These are phyloP conservation scores for Colletotrichum sp. DNA, from an alignment of 2,329 filamentous ascomycete genomes.

Conservation along the genomic window DNA sequence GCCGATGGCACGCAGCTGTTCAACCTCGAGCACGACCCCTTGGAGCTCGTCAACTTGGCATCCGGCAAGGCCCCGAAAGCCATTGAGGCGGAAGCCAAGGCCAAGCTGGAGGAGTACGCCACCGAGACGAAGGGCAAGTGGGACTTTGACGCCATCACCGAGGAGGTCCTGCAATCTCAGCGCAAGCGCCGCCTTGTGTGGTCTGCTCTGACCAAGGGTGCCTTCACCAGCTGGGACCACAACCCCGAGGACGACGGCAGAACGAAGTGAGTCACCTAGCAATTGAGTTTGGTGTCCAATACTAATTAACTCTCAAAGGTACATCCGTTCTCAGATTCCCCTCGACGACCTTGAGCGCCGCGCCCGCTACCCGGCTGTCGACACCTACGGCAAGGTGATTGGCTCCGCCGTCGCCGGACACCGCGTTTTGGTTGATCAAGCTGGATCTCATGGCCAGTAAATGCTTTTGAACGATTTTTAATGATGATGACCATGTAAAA, in stretches of 20 bases:
- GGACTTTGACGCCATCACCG: slow-evolving; percentile 81
- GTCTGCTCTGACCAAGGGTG: slow-evolving; percentile 77
- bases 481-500: slow-evolving; percentile 14
- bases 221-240: slow-evolving; percentile 85
- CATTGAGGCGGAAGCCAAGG: slow-evolving; percentile 47
- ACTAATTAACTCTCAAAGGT: slow-evolving; percentile 51
- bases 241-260: slow-evolving; percentile 75
- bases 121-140: slow-evolving; percentile 77
- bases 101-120: slow-evolving; percentile 69
- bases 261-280: slow-evolving; percentile 57
- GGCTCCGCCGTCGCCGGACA: slow-evolving; percentile 28
- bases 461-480: neutral
- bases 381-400: slow-evolving; percentile 57
- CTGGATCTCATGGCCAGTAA: slow-evolving; percentile 49
- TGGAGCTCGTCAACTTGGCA: slow-evolving; percentile 79
- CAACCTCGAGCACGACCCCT: slow-evolving; percentile 77
- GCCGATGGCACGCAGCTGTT: slow-evolving; percentile 85
- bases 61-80: slow-evolving; percentile 42
- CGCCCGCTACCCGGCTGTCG: slow-evolving; percentile 73
- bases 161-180: slow-evolving; percentile 77
- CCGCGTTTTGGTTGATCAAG: slow-evolving; percentile 43
- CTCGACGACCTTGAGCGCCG: slow-evolving; percentile 81
- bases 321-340: slow-evolving; percentile 83
- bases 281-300: neutral
- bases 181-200: slow-evolving; percentile 80